phyloP scores from a whole-genome alignment of 2,329 filamentous ascomycete species.

The Phialophora chinensis region DNA sequence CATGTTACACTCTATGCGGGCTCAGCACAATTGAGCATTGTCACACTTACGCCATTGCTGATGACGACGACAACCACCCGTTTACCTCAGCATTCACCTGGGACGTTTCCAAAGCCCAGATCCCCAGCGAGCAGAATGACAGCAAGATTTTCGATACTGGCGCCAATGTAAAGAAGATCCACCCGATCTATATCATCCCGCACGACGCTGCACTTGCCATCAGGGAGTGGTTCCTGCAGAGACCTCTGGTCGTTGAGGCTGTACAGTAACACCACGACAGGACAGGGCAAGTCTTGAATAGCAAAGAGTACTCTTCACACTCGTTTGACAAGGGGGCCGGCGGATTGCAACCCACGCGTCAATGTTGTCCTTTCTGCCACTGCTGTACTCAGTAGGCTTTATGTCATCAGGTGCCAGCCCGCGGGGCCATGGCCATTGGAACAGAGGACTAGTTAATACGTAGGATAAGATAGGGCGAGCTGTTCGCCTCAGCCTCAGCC shows the following conservation, averaged over 20 bases:
- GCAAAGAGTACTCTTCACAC: neutral
- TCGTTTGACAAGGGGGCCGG: neutral
- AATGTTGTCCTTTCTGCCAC: neutral
- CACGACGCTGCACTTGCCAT: slow-evolving; percentile 70
- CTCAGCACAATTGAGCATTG: slow-evolving; percentile 79
- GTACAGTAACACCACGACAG: neutral
- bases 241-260: slow-evolving; percentile 60
- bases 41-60: slow-evolving; percentile 51
- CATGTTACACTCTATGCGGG: slow-evolving; percentile 87
- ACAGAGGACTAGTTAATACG: neutral
- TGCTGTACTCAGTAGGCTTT: neutral
- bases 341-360: neutral
- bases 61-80: slow-evolving; percentile 40
- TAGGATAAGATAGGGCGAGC: neutral
- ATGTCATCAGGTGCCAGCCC: neutral
- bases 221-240: slow-evolving; percentile 67
- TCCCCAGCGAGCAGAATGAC: slow-evolving; percentile 51
- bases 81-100: slow-evolving; percentile 50
- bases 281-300: neutral
- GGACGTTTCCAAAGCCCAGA: slow-evolving; percentile 48
- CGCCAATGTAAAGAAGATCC: slow-evolving; percentile 59
- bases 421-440: neutral
- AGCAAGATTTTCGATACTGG: slow-evolving; percentile 53
- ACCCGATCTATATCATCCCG: slow-evolving; percentile 86
- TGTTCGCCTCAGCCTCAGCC: neutral